Evolutionary conservation across 2,329 filamentous ascomycete species (phyloP), one percentile per base, ranked within the genome.

Genomic region (Colletotrichum sp.): DNA sequence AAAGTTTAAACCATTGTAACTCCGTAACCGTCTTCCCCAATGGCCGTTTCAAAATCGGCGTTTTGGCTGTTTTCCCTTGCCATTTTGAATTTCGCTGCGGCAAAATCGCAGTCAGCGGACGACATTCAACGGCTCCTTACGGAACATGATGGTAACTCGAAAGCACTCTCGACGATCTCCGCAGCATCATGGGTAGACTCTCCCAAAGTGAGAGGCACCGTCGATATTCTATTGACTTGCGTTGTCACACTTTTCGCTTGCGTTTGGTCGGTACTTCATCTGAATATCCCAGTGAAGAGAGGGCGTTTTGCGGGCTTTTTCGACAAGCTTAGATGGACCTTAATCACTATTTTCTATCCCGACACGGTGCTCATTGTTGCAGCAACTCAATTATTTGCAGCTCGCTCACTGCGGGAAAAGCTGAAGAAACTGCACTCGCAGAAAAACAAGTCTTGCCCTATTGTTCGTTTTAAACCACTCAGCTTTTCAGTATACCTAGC

Each of bases 241-340:
- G 61, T 83, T 3, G 55, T 84, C 0, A 34, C 5, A 84, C 84
- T 3, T 77, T 86, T 81, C 5, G 78, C 84, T 1, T 86, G 83
- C 75, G 82, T 85, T 8, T 86, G 82, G 76, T 81, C 82, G 6
- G 83, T 83, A 3, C 70, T 87, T 5, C 84, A 86, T 70, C 78
- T 86, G 6, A 85, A 86, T 57, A 79, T 87, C n/a, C 82, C 82
- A 16, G 60, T 55, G 57, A 69, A 58, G 70, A 67, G 2, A 21
- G 70, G 16, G 67, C 68, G 68, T 60, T 78, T 26, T 28, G 67
- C 12, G 9, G 74, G 12, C 13, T 8, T 78, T 2, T 21, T 64
- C 8, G 74, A 74, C 12, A 82, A 83, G 72, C 16, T 79, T 6
- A 75, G 76, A 58, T 85, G 83, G 84, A 78, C 81, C 12, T 7